These are phyloP conservation scores for Podosphaera xanthii DNA, from an alignment of 2,329 filamentous ascomycete genomes.

Conservation along the genomic window DNA sequence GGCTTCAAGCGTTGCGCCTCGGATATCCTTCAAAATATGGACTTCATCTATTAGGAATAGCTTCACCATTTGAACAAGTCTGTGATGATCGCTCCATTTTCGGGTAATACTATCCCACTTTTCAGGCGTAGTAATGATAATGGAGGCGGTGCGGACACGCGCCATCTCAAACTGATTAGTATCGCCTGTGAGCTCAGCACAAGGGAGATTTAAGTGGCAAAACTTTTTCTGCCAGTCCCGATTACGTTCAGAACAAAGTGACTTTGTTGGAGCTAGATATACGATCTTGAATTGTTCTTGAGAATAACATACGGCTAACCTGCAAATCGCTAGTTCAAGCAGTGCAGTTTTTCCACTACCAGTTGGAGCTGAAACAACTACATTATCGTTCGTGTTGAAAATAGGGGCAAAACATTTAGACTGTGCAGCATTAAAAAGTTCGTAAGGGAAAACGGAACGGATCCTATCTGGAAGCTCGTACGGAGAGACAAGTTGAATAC, in stretches of 20 bases:
- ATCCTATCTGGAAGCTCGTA: constrained; percentile 45
- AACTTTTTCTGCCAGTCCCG: constrained; percentile 64
- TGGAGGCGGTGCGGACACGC: constrained; percentile 48
- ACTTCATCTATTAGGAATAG: constrained; percentile 75
- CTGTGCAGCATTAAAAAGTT: constrained; percentile 61
- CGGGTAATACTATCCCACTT: constrained; percentile 82
- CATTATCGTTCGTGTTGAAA: constrained; percentile 47
- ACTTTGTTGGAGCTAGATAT: constrained; percentile 70
- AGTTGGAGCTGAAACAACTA: constrained; percentile 62
- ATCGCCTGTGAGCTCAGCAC: constrained; percentile 64
- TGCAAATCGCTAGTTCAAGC: constrained; percentile 63
- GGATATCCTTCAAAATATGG: constrained; percentile 59
- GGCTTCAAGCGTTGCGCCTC: constrained; percentile 61
- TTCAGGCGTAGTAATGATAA: constrained; percentile 74
- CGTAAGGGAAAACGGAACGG: constrained; percentile 46
- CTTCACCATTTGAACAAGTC: constrained; percentile 50
- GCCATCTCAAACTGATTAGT: constrained; percentile 43
- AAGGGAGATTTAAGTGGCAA: constrained; percentile 38
- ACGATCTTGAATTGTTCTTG: constrained; percentile 53
- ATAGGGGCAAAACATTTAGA: constrained; percentile 51
- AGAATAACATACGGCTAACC: constrained; percentile 32
- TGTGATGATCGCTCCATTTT: constrained; percentile 64
- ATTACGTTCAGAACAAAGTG: constrained; percentile 53
- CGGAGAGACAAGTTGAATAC: constrained; percentile 34
- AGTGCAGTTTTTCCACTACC: constrained; percentile 70